phyloP scores from a whole-genome alignment of 2,329 filamentous ascomycete species.

The Diaporthe citri region DNA sequence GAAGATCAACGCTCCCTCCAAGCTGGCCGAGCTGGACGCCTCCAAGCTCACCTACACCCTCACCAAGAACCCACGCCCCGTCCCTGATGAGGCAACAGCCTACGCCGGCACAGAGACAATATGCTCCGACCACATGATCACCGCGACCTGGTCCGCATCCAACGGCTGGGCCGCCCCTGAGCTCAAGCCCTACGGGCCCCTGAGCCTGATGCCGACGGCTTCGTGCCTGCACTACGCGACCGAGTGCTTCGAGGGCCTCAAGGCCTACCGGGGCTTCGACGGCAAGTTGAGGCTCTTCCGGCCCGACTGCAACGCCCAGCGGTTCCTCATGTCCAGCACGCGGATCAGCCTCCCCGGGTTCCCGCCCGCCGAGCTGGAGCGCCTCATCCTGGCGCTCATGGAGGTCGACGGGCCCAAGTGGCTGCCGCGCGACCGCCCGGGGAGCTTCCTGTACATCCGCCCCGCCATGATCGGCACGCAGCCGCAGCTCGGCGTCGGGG shows the following conservation, averaged over 20 bases:
- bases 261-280: slow-evolving; percentile 84
- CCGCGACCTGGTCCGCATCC: slow-evolving; percentile 73
- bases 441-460: slow-evolving; percentile 84
- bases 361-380: slow-evolving; percentile 77
- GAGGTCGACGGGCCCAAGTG: slow-evolving; percentile 81
- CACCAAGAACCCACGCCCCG: slow-evolving; percentile 63
- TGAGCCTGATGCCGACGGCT: slow-evolving; percentile 84
- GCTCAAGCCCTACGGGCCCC: slow-evolving; percentile 81
- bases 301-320: slow-evolving; percentile 77
- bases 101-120: slow-evolving; percentile 64
- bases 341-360: slow-evolving; percentile 84
- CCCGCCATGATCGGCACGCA: slow-evolving; percentile 90
- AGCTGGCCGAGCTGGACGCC: slow-evolving; percentile 68
- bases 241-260: slow-evolving; percentile 89
- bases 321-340: slow-evolving; percentile 70
- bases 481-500: slow-evolving; percentile 82
- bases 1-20: slow-evolving; percentile 47
- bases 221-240: slow-evolving; percentile 90
- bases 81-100: slow-evolving; percentile 64
- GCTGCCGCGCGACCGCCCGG: slow-evolving; percentile 78
- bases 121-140: slow-evolving; percentile 91
- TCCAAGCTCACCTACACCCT: slow-evolving; percentile 70
- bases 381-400: slow-evolving; percentile 79
- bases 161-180: slow-evolving; percentile 81
- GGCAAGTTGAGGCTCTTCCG: slow-evolving; percentile 82